Evolutionary conservation across 208 protist species (phyloP), one percentile per base, ranked within the genome.

Genomic region (Cochliopodium minus): DNA sequence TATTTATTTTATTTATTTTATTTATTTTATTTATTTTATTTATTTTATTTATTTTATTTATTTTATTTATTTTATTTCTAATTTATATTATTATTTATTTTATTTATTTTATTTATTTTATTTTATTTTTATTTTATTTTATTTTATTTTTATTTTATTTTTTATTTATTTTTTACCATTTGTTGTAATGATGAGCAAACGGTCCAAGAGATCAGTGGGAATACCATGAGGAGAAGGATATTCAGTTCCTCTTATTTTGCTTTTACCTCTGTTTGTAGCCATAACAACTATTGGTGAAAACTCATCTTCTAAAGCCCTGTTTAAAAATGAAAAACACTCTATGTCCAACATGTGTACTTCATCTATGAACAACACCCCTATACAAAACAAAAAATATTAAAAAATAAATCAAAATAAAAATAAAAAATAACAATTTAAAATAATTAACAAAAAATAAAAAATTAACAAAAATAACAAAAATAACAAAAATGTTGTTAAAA

Each of bases 321-420:
- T 99, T 26, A 99, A 77, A 81, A 94, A 99, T 20, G 92, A 97
- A 72, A 99, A 99, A 76, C 95, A 99, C 69, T 99, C 96, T 48
- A 99, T 95, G 66, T 99, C 96, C 6, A 99, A 81, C 95, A 99
- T 99, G 77, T 99, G 95, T 15, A 98, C 91, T 29, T 54, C 49
- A 28, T 54, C 49, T 29, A 85, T 83, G 51, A 85, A 85, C 7
- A 85, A 57, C 1, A 82, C 68, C 59, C 74, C 49, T 7, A 22
- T n/a, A 28, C 11, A 10, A 34, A 30, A 54, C 9, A 0, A 11
- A 4, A 53, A 25, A 10, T 2, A 34, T 23, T 11, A 9, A 46
- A 20, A 4, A 39, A 1, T 10, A 22, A 9, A 48, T 50, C 28
- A 1, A 9, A 6, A 7, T 25, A 42, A 55, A 25, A 65, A 17